Evolutionary conservation across 1,139 yeast species (phyloP), one percentile per base, ranked within the genome.

Genomic region (Lodderomyces theae): DNA sequence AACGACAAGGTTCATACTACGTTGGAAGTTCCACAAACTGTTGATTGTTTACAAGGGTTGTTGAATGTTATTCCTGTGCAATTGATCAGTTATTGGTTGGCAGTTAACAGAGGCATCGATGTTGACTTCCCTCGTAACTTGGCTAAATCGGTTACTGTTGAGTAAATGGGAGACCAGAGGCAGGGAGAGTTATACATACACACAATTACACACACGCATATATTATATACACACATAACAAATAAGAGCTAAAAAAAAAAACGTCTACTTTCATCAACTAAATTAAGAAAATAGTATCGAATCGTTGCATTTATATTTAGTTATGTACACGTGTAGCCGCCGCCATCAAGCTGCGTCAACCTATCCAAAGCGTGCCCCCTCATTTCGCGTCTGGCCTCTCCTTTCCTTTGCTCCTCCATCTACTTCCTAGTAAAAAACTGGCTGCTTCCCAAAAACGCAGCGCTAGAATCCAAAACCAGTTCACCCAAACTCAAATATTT

Each of bases 71-170:
- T 94, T 56, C 98, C 98, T 43, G 69, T 94, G 60, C 99, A 94
- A 69, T 77, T 94, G 63, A 90, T 90, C 81, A 85, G 96, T 61
- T 94, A 94, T 73, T 90, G 97, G 94, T 77, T 94, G 59, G 97
- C 98, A 39, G 92, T 88, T 43, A 82, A 85, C 68, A 86, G 92
- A 63, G 97, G 97, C 34, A 85, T 87, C 56, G 96, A 94, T 62
- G 98, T 94, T 44, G 99, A 94, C 65, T 92, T 92, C 80, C 99
- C 99, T 53, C 84, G 98, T 70, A 94, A 94, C 72, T 79, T 94
- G 71, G 99, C 99, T 50, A 94, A 94, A 74, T 84, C 96, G 36
- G 98, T 94, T 45, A 94, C 99, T 41, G 98, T 94, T 49, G 97
- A 84, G 71, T 86, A 74, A 49, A 36, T 10, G 11, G 25, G 31